Evolutionary conservation across 2,329 filamentous ascomycete genomes (phyloP), one percentile per base, ranked within the genome.

Genomic region (Cladorrhinum sp.): DNA sequence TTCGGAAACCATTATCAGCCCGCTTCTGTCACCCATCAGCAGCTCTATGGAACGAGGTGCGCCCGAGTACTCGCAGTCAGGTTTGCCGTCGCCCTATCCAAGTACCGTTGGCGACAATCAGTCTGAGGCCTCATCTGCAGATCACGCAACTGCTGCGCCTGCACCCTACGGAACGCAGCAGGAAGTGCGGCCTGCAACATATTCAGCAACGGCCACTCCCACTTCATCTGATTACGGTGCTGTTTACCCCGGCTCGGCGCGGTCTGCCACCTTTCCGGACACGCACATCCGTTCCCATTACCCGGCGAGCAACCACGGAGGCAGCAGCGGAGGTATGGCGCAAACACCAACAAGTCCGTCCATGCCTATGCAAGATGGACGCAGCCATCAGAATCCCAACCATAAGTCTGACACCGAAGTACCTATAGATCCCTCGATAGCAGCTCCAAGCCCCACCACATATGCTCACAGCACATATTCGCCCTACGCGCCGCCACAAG

Each of bases 341-440:
- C 92, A 96, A 91, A 86, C 82, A 80, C 79, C 92, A 89, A 91
- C 91, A 89, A 96, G 93, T 96, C 91, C 91, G 92, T 96, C 91
- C 80, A 85, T 91, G 84, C 84, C 89, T 87, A 82, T 91, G 82
- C 85, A 87, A 85, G 90, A 92, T 91, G 90, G 77, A 74, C 82
- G 84, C 80, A 88, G 82, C 84, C 86, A 90, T 88, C 88, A 88
- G 81, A 83, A 66, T 51, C 66, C 85, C 80, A 82, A 84, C 76
- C 82, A 86, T 83, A 93, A 92, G 79, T 96, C 93, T 96, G 91
- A 96, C 92, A 86, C 85, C 86, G 89, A 92, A 87, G 87, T 96
- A 82, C 92, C 92, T 89, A 93, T 96, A 97, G 94, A 97, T 96
- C 92, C 93, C 73, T 96, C 92, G 77, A 96, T 97, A 76, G 90